Evolutionary conservation across 2,329 filamentous ascomycete species (phyloP), one percentile per base, ranked within the genome.

Genomic region (Fusarium sp.): DNA sequence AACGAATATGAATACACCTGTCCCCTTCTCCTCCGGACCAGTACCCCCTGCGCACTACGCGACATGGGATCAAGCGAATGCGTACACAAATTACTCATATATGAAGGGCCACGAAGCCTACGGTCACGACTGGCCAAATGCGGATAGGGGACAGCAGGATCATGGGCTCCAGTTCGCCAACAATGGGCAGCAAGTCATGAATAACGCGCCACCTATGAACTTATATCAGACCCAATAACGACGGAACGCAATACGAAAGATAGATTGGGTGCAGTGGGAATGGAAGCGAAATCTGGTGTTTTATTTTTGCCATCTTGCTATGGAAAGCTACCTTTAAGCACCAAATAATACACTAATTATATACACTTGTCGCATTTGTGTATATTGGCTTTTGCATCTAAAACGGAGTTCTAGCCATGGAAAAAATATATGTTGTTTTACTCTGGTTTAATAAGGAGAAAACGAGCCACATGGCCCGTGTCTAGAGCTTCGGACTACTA

Each of bases 51-150:
- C 80, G 8, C 76, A 72, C 36, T 84, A 83, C 62, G 76, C 79
- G 12, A 62, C 77, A 18, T 86, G 84, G 84, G 80, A 81, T 34
- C 81, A 83, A 45, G 76, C 80, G 30, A 83, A 83, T 51, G 37
- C 65, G 54, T 71, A 75, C 28, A 44, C 57, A 6, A 62, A 52
- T 28, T 69, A 70, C 12, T 72, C 79, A n/a, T 84, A 83, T 66
- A 55, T 77, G 28, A 83, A 79, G 67, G 71, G 75, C n/a, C 62
- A 65, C 30, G 82, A 80, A 5, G 61, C 75, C 4, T 84, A 81
- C 65, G 75, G 28, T 9, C 31, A 75, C 13, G 76, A 72, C n/a
- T 83, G 81, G 80, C 72, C 69, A 40, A 80, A 80, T 40, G 53
- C 54, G 31, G 66, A 64, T 16, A 50, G 41, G 34, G 64, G 42